Base-by-base conservation (phyloP, 2,329 filamentous ascomycete species). In the Proliferodiscus dingleyae region DNA sequence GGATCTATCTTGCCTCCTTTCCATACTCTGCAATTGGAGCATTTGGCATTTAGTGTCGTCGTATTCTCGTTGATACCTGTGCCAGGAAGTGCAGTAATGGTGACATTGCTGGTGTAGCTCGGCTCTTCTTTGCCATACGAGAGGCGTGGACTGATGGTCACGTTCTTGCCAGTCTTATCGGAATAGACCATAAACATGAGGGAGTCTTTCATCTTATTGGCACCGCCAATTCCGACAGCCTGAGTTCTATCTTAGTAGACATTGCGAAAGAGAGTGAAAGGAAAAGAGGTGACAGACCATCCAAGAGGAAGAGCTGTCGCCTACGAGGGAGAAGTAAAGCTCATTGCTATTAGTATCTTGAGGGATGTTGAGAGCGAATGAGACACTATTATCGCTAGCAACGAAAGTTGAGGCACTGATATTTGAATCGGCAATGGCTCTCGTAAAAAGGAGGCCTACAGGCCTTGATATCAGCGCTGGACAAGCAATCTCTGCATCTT, bases 131-230 rank as follows among this genome's bases (percentile, higher is more conserved):
- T 66, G 36, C 70, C 73, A 41, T 67, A 64, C 28, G 70, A 66
- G 24, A 74, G 58, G 41, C 78, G 75, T 2, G 77, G 74, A 21
- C 75, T 80, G 46, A 82, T 67, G 21, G 75, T 81, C 45, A 80
- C 69, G 51, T 75, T 74, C 42, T 68, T 61, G 43, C 67, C 69
- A 5, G 65, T 65, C 4, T 63, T 59, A 45, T 71, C 71, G 37
- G 67, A 63, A 64, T 82, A 81, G n/a, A 73, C 63, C 56, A 81
- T 69, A 36, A 80, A 68, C 46, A 77, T 73, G 19, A 81, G 66
- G 6, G 75, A 66, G 40, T 73, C 69, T 3, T 66, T 62, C 71
- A 79, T 79, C 54, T 71, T 68, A 37, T 69, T 54, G 45, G n/a
- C n/a, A n/a, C 66, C 69, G 37, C 78, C 78, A 29, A 80, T 68